Evolutionary conservation across 106 monocot genomes (phyloP).

Genomic region (Allium cepa): DNA sequence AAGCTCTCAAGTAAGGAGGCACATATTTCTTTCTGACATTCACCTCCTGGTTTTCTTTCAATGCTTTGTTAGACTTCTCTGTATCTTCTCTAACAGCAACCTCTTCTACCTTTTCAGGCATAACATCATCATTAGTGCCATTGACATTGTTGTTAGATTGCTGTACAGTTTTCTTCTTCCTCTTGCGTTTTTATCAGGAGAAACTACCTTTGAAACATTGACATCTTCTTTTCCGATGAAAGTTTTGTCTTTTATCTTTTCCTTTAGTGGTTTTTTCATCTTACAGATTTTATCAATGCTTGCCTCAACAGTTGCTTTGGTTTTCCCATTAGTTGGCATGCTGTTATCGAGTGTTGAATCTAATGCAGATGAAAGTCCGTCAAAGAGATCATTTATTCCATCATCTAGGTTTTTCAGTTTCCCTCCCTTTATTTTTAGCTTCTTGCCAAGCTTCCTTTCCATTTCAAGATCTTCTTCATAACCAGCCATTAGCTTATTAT

Average conservation of each 20-base stretch:
- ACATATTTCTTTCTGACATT: conserved; percentile 41
- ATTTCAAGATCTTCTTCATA: conserved; percentile 48
- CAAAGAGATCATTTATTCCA: conserved; percentile 49
- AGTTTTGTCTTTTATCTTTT: conserved; percentile 12
- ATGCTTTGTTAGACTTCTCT: conserved; percentile 1
- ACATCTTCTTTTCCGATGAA: background rate
- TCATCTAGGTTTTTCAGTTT: conserved; percentile 48
- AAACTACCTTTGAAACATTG: too few species aligned
- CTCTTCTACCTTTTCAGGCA: background rate
- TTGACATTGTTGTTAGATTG: background rate
- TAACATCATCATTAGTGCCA: background rate
- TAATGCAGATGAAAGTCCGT: conserved; percentile 27
- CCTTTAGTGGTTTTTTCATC: conserved; percentile 20
- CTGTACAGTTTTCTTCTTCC: background rate
- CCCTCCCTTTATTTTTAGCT: conserved; percentile 65
- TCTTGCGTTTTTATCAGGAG: conserved; percentile 2
- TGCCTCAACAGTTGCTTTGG: background rate
- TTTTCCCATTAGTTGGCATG: background rate
- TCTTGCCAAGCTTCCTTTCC: conserved; percentile 68
- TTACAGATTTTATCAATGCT: conserved; percentile 12
- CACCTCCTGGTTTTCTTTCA: background rate
- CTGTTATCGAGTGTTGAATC: conserved; percentile 15
- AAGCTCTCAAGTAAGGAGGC: conserved; percentile 51
- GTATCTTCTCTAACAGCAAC: background rate
- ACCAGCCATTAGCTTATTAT: conserved; percentile 3